Evolutionary conservation across 2,329 filamentous ascomycete genomes (phyloP), one percentile per base, ranked within the genome.

Genomic region (Phialophora verrucosa): DNA sequence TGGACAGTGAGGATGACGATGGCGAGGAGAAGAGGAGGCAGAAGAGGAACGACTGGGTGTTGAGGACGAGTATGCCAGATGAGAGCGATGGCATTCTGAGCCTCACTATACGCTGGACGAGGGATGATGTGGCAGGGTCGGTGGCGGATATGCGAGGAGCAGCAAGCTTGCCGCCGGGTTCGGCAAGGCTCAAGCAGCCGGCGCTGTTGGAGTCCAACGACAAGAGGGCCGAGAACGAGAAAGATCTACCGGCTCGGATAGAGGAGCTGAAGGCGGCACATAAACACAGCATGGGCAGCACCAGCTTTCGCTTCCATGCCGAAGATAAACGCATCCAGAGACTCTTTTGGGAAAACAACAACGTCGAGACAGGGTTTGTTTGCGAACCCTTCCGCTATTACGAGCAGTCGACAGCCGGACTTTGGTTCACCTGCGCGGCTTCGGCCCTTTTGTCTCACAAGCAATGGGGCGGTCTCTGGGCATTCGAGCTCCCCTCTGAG

Each of bases 21-120:
- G 49, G 50, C 20, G n/a, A 29, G n/a, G 31, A n/a, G 17, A 55
- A 63, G 32, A 66, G 51, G 31, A 29, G 51, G 32, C 82, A 84
- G 64, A 80, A 81, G 1, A 76, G 76, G 7, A 75, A 83, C 64
- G 81, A 82, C 27, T 73, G 69, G 59, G 83, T 85, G 0, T 75
- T 89, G 59, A 81, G 81, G 0, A 79, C 88, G 38, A 84, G 83
- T 3, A 81, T 85, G 0, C 76, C 87, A 8, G 83, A 88, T 65
- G 85, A 88, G 69, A 87, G 85, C 0, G 87, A 89, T 69, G 87
- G 87, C 0, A 81, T 88, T 70, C 74, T 89, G 14, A 88, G 85
- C 4, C 75, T 89, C 38, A 81, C 83, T 1, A 82, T 87, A 0
- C 76, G 78, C n/a, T 89, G 87, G 87, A 80, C 82, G 7, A 79